Evolutionary conservation across 2,329 filamentous ascomycete species (phyloP).

Genomic region (Akanthomyces uredinophilus): DNA sequence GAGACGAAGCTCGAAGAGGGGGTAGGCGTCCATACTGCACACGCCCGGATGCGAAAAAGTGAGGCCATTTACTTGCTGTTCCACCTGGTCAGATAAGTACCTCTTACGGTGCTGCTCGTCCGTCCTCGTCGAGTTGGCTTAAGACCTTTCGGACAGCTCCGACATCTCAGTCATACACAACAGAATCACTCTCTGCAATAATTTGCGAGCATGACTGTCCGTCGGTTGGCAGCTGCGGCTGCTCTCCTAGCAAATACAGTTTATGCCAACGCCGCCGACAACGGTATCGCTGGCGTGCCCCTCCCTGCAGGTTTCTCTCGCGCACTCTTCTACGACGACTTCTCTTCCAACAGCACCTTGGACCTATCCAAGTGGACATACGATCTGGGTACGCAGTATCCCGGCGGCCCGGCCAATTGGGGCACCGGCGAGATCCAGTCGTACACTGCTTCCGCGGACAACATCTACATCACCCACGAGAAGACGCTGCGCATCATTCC

Average conservation of each 20-base stretch:
- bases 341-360: conserved; percentile 25
- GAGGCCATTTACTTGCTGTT: neutral
- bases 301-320: conserved; percentile 20
- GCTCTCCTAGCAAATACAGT: neutral
- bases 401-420: conserved; percentile 41
- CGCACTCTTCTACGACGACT: conserved; percentile 27
- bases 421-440: conserved; percentile 44
- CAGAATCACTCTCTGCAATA: neutral
- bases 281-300: neutral
- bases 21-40: neutral
- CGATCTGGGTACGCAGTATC: conserved; percentile 41
- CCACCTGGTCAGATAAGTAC: neutral
- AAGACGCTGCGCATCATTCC: conserved; percentile 34
- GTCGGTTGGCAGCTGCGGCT: neutral
- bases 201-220: neutral
- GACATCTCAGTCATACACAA: neutral
- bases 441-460: conserved; percentile 36
- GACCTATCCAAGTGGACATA: conserved; percentile 36
- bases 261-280: neutral
- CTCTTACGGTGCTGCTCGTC: neutral
- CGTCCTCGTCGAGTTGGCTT: neutral
- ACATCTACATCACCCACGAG: conserved; percentile 34
- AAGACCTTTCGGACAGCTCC: no score
- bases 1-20: neutral
- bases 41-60: neutral